Conservation (phyloP, 2,329 filamentous ascomycete species). For the Acarospora socialis region DNA sequence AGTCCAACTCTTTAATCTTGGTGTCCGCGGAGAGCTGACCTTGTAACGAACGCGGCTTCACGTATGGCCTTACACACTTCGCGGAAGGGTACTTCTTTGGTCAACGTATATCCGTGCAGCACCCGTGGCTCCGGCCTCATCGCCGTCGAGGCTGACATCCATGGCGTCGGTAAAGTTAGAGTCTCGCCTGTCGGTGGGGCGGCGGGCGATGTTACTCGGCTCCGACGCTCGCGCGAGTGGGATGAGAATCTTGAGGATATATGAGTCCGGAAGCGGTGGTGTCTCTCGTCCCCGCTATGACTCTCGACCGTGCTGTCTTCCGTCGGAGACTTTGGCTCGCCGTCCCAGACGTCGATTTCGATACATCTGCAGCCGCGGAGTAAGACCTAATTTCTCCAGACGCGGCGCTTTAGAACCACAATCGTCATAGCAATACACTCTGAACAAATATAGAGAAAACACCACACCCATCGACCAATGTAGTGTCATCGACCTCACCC, state of each 20-base stretch:
- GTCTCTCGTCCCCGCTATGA: conserved; percentile 12
- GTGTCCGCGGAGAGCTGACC: conserved; percentile 3
- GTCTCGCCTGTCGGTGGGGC: conserved; percentile 15
- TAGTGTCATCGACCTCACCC: no score
- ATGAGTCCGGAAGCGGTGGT: conserved; percentile 14
- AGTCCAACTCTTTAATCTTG: no score
- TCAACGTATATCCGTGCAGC: conserved; percentile 75
- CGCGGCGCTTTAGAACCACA: no score
- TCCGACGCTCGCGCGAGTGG: conserved; percentile 1
- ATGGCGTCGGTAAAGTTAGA: conserved; percentile 12
- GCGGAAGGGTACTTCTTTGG: conserved; percentile 71
- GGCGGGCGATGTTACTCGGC: conserved; percentile 14
- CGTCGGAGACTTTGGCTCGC: conserved; percentile 33
- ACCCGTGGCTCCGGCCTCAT: conserved; percentile 57
- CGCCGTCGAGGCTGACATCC: conserved; percentile 11
- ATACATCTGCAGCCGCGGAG: conserved; percentile 72
- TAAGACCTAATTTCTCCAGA: conserved; percentile 53
- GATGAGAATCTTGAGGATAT: conserved; percentile 8
- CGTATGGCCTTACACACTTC: conserved; percentile 70
- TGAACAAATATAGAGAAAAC: no score
- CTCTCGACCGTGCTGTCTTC: no score
- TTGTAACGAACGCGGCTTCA: conserved; percentile 62
- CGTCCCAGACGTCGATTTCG: conserved; percentile 92
- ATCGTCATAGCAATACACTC: no score
- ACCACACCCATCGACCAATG: no score